phyloP scores from a whole-genome alignment of 1,284 basidiomycete species.

The Papiliotrema laurentii region DNA sequence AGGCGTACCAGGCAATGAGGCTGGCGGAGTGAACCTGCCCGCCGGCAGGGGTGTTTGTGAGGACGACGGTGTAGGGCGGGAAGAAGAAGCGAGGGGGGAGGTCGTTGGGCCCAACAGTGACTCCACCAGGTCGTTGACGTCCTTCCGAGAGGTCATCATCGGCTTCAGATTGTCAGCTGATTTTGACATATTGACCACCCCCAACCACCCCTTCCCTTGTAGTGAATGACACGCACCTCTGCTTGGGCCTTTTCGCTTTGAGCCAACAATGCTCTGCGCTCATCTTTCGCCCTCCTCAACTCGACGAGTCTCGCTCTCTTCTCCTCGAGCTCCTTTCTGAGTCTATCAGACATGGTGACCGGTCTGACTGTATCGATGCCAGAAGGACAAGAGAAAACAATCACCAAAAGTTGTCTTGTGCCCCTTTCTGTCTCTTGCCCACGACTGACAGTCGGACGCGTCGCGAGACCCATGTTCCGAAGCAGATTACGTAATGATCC shows the following conservation, averaged over 20 bases:
- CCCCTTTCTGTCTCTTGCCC: too few relatives aligned
- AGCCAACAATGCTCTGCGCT: constrained; percentile 35
- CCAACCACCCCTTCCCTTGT: too few relatives aligned
- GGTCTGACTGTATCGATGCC: too few relatives aligned
- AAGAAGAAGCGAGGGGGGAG: constrained; percentile 12
- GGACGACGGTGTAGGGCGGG: constrained; percentile 2
- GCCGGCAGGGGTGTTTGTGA: constrained; percentile 3
- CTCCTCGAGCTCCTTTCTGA: constrained; percentile 80
- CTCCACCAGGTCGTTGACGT: constrained; percentile 66
- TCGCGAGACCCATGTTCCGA: too few relatives aligned
- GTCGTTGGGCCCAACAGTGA: constrained; percentile 50
- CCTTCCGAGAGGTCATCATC: constrained; percentile 44
- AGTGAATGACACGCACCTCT: too few relatives aligned
- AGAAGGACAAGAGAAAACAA: too few relatives aligned
- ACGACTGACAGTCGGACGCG: too few relatives aligned
- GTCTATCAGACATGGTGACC: constrained; percentile 47
- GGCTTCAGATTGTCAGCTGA: constrained; percentile 14
- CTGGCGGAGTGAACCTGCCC: constrained; percentile 18
- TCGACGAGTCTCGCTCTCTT: constrained; percentile 86
- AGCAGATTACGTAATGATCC: too few relatives aligned
- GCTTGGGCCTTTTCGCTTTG: constrained; percentile 15
- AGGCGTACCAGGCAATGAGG: constrained; percentile 69
- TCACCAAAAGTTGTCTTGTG: too few relatives aligned
- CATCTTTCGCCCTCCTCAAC: constrained; percentile 44
- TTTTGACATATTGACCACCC: background rate